Percentiles rank a stretch among this genome's conserved stretches.
Evolutionary conservation across 2,329 filamentous ascomycete species (phyloP).

Genomic region (Ceratocystis variospora): DNA sequence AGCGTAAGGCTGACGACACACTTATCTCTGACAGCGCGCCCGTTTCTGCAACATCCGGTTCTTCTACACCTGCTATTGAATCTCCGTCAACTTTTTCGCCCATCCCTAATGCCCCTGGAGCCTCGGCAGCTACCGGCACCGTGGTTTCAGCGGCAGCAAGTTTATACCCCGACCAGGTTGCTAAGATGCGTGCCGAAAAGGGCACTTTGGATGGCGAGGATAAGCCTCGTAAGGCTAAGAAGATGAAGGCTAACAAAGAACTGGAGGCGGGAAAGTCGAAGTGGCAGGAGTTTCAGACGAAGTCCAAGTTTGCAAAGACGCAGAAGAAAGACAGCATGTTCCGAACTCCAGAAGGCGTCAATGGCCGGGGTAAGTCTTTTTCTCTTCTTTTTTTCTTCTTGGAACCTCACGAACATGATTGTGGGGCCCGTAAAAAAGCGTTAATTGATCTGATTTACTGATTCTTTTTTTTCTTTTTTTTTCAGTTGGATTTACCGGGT

Average conservation of each 20-base stretch:
- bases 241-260: slow-evolving; percentile 81
- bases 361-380: slow-evolving; percentile 58
- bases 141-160: slow-evolving; percentile 44
- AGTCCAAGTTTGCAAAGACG: slow-evolving; percentile 53
- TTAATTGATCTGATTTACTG: slow-evolving; percentile 19
- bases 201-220: slow-evolving; percentile 44
- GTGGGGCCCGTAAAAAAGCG: neutral
- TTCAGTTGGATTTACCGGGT: slow-evolving; percentile 87
- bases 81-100: slow-evolving; percentile 14
- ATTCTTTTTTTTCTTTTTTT: no score
- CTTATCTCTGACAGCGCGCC: slow-evolving; percentile 22
- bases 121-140: slow-evolving; percentile 29
- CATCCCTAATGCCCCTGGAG: slow-evolving; percentile 15
- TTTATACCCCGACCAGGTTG: slow-evolving; percentile 39
- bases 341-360: slow-evolving; percentile 72
- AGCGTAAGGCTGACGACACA: slow-evolving; percentile 73
- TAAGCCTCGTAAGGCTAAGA: slow-evolving; percentile 70
- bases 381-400: no score
- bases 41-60: slow-evolving; percentile 22
- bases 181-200: slow-evolving; percentile 45
- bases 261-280: slow-evolving; percentile 82
- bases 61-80: slow-evolving; percentile 8
- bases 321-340: slow-evolving; percentile 94
- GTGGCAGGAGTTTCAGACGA: slow-evolving; percentile 85
- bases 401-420: neutral